A percentile compares a stretch with the other conserved stretches of the same genome.
Evolutionary conservation across 2,329 filamentous ascomycete species (phyloP).

Genomic region (Neonectria punicea): DNA sequence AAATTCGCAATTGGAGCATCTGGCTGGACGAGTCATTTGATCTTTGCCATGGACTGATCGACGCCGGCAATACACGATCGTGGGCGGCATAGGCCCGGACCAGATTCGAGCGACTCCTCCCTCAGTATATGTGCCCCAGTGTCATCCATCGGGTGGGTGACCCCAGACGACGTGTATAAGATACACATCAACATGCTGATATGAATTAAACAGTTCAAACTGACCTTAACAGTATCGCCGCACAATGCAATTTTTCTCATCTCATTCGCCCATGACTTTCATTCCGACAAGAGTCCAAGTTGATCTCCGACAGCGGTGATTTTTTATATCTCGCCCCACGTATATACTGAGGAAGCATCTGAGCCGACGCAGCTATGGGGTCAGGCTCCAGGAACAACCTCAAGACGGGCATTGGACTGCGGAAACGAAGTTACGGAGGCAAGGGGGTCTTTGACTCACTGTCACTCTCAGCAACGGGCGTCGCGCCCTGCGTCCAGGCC

Average conservation of each 20-base stretch:
- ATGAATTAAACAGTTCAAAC: slow-evolving; percentile 9
- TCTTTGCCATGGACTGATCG: slow-evolving; percentile 33
- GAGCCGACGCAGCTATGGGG: slow-evolving; percentile 41
- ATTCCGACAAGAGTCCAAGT: slow-evolving; percentile 37
- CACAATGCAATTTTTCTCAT: slow-evolving; percentile 42
- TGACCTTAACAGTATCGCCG: slow-evolving; percentile 18
- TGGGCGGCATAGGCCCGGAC: slow-evolving; percentile 20
- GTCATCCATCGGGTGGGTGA: slow-evolving; percentile 25
- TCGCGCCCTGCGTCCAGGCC: slow-evolving; percentile 41
- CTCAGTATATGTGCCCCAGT: slow-evolving; percentile 24
- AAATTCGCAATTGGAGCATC: slow-evolving; percentile 36
- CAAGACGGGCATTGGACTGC: slow-evolving; percentile 34
- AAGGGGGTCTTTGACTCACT: slow-evolving; percentile 39
- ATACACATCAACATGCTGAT: slow-evolving; percentile 28
- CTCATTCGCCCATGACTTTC: slow-evolving; percentile 39
- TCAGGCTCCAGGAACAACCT: slow-evolving; percentile 37
- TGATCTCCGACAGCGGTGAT: slow-evolving; percentile 36
- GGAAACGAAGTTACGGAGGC: slow-evolving; percentile 37
- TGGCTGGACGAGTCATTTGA: slow-evolving; percentile 17
- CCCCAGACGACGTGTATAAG: slow-evolving; percentile 20
- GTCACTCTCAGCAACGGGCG: slow-evolving; percentile 37
- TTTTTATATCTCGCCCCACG: slow-evolving; percentile 30
- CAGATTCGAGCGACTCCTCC: slow-evolving; percentile 20
- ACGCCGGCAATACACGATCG: slow-evolving; percentile 20
- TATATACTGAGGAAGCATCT: slow-evolving; percentile 26